Evolutionary conservation across 805 yeast genomes (phyloP).

Genomic region (Yarrowia alimentaria): DNA sequence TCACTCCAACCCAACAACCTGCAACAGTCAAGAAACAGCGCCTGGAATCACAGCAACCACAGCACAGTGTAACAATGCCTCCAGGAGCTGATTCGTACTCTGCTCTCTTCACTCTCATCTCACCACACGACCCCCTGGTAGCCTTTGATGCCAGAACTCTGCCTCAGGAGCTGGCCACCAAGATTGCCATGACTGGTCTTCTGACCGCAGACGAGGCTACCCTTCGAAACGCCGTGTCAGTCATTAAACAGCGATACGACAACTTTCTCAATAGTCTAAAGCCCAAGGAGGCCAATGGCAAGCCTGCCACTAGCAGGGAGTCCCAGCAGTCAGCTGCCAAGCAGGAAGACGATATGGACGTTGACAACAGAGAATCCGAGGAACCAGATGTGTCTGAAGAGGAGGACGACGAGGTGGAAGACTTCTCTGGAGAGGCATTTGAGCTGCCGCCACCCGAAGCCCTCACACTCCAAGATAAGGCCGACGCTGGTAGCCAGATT

Average conservation of each 20-base stretch:
- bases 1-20: no score
- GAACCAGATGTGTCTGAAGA: not conserved
- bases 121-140: slow-evolving; percentile 56
- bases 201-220: slow-evolving; percentile 51
- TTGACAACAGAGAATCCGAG: no score
- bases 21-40: slow-evolving; percentile 34
- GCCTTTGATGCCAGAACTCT: slow-evolving; percentile 69
- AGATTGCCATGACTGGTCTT: slow-evolving; percentile 67
- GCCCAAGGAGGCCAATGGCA: not conserved
- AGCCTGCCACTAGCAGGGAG: no score
- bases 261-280: slow-evolving; percentile 44
- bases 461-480: slow-evolving; percentile 30
- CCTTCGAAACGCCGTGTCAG: slow-evolving; percentile 64
- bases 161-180: slow-evolving; percentile 60
- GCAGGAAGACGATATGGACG: no score
- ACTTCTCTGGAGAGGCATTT: slow-evolving; percentile 45
- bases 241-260: slow-evolving; percentile 64
- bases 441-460: slow-evolving; percentile 56
- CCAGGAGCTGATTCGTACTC: slow-evolving; percentile 47
- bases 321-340: no score
- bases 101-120: slow-evolving; percentile 65
- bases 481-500: slow-evolving; percentile 29
- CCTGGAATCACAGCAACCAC: no score
- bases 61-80: no score
- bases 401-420: slow-evolving; percentile 32